Evolutionary conservation across 2,329 filamentous ascomycete genomes (phyloP).

Genomic region (Hypomyces perniciosus): DNA sequence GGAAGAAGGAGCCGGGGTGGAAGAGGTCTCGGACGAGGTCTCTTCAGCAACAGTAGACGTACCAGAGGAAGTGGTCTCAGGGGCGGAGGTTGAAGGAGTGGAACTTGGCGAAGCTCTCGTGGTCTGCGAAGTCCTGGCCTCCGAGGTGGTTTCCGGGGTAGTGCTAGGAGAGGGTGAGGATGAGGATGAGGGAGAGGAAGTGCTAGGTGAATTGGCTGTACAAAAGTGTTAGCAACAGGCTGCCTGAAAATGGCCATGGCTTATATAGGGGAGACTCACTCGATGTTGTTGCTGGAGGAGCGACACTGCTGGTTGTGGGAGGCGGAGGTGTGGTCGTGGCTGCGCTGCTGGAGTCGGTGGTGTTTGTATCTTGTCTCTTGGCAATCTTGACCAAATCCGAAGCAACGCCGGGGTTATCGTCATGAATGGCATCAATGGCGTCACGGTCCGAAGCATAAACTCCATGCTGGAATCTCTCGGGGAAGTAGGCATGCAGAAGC

Average conservation of each 20-base stretch:
- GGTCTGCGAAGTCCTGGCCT: background rate
- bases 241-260: too few species aligned
- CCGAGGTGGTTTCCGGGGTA: too few species aligned
- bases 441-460: conserved; percentile 59
- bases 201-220: background rate
- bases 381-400: conserved; percentile 59
- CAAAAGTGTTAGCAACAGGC: background rate
- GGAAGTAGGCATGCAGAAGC: conserved; percentile 58
- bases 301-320: conserved; percentile 1
- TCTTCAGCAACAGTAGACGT: conserved; percentile 23
- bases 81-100: conserved; percentile 2
- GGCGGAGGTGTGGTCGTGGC: conserved; percentile 14
- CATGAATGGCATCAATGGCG: conserved; percentile 57
- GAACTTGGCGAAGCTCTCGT: background rate
- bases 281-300: background rate
- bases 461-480: conserved; percentile 60
- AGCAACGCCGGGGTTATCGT: conserved; percentile 55
- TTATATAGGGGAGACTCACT: background rate
- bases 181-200: background rate
- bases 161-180: too few species aligned
- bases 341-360: conserved; percentile 21
- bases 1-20: conserved; percentile 22
- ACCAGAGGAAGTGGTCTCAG: conserved; percentile 15
- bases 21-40: conserved; percentile 24
- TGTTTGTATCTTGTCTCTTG: conserved; percentile 47